Base-by-base conservation (phyloP, 352 stramenopile species). In the Phytophthora ramorum region DNA sequence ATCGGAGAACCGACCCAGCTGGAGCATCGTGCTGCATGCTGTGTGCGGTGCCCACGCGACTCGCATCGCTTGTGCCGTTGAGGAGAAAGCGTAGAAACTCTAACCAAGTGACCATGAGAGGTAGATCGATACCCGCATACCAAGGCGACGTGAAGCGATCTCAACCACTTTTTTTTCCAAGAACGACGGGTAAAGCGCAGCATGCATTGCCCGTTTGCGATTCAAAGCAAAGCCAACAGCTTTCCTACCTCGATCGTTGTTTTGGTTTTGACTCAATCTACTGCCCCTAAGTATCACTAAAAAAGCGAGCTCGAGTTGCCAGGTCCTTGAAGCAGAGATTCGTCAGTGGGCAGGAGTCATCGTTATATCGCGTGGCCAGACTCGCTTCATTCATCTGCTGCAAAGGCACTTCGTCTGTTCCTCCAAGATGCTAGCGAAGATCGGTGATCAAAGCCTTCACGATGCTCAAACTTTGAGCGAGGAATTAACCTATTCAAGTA, bases 1-100 rank as follows among this genome's bases (percentile, higher is more conserved):
- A 38, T 61, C 43, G 1, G 76, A 85, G 43, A 67, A 66, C 54
- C 59, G 59, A n/a, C 53, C 63, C 8, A 47, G 53, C 50, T 85
- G 74, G 77, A 85, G 71, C 52, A 73, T 85, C 19, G 62, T 81
- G 17, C 48, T 83, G 43, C 74, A 85, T 48, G 74, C 68, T 0
- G 63, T 81, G 10, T 85, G 71, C 22, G 63, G 57, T 28, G 46
- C 28, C 19, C 56, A 72, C 37, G 62, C 60, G 22, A 68, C 69
- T 28, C 77, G 74, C n/a, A 44, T 83, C 43, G 66, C 76, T 8
- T 85, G 78, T n/a, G 78, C 78, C 0, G 52, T 74, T 7, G 69
- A 69, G 48, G 37, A 71, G 22, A 24, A 58, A 14, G 46, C 20
- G 9, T 26, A 26, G 24, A 34, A 7, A 12, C 8, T 56, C 34